Evolutionary conservation across 257 asterid genomes (phyloP).

Genomic region (Craterostigma plantagineum): DNA sequence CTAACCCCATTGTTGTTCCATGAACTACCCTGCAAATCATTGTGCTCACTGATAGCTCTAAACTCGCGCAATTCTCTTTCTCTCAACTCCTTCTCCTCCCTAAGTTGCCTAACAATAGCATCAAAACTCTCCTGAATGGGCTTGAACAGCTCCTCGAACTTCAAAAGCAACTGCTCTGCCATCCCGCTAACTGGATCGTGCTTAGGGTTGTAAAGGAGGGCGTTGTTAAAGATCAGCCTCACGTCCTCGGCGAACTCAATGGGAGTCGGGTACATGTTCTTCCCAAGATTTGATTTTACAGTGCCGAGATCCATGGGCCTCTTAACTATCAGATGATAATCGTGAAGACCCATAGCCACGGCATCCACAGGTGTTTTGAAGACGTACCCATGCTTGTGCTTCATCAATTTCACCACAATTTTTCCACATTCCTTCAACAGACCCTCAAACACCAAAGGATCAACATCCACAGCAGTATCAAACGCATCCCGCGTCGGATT

Average conservation of each 20-base stretch:
- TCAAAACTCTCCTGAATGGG: conserved; percentile 44
- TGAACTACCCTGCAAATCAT: conserved; percentile 52
- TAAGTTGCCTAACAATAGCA: conserved; percentile 6
- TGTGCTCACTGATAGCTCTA: conserved; percentile 24
- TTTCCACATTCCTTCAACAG: conserved; percentile 56
- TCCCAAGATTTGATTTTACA: conserved; percentile 46
- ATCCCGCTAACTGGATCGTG: conserved; percentile 43
- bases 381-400: conserved; percentile 42
- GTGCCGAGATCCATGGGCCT: conserved; percentile 95
- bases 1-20: conserved; percentile 24
- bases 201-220: conserved; percentile 79
- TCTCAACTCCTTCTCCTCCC: conserved; percentile 21
- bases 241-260: conserved; percentile 64
- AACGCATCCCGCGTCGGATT: conserved; percentile 14
- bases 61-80: conserved; percentile 12
- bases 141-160: conserved; percentile 62
- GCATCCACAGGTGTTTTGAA: conserved; percentile 75
- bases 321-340: conserved; percentile 76
- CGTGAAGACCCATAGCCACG: conserved; percentile 44
- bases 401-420: conserved; percentile 45
- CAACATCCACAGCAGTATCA: conserved; percentile 14
- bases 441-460: conserved; percentile 20
- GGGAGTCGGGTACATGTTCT: conserved; percentile 33
- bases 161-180: conserved; percentile 42
- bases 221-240: conserved; percentile 77